Conservation (phyloP, 2,329 filamentous ascomycete species). For the Diaporthe aspalathi region DNA sequence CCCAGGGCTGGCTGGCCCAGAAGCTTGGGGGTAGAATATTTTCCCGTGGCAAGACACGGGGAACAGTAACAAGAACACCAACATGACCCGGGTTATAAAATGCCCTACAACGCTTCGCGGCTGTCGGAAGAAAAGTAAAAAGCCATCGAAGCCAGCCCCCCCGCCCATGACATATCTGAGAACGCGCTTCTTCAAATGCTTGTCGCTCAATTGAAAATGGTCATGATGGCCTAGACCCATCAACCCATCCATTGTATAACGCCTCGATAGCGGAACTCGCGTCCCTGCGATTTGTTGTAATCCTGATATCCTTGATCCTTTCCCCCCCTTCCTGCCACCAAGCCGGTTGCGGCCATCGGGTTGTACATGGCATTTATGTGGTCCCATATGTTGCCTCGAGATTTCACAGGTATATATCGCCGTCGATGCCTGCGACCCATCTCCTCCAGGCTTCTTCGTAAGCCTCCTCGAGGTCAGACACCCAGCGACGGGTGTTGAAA, state of each 20-base stretch:
- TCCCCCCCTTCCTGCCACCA: neutral
- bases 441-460: conserved; percentile 89
- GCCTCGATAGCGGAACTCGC: conserved; percentile 34
- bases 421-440: conserved; percentile 88
- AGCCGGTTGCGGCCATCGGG: neutral
- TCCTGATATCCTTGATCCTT: neutral
- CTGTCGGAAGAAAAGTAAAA: neutral
- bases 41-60: neutral
- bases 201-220: conserved; percentile 18
- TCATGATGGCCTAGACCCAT: conserved; percentile 4
- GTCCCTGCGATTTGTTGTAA: conserved; percentile 27
- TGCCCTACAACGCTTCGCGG: neutral
- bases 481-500: conserved; percentile 94
- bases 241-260: conserved; percentile 15
- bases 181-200: conserved; percentile 26
- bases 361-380: neutral
- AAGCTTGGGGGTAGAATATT: neutral
- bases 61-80: conserved; percentile 24
- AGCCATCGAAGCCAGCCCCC: neutral
- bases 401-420: conserved; percentile 84
- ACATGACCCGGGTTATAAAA: conserved; percentile 12
- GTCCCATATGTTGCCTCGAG: neutral
- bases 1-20: conserved; percentile 1
- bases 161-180: neutral
- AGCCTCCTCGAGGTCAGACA: conserved; percentile 85